Evolutionary conservation across 345 rosid genomes (phyloP), one percentile per base, ranked within the genome.

Genomic region (Pugionium cornutum): DNA sequence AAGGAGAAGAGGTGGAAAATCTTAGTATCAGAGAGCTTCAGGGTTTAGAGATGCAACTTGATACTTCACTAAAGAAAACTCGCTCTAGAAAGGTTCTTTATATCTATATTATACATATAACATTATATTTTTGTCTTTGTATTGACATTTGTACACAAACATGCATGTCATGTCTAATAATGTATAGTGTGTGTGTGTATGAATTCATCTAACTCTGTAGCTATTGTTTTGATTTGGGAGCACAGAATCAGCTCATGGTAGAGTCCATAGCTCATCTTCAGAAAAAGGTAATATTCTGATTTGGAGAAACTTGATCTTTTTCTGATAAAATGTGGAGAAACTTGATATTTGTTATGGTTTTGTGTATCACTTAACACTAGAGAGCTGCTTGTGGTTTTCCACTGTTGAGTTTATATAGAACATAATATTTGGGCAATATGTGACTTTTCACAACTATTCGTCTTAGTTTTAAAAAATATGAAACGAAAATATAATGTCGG

Each of bases 21-120:
- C 58, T 89, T 58, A 84, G 78, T 58, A 59, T 82, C 7, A 84
- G 83, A 67, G 92, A 92, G 57, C 88, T 92, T 59, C 98, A 85
- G 30, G 73, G 77, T 55, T 62, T 92, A 64, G 98, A 92, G 77
- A 89, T 85, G 51, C 96, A 92, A 79, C 83, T 92, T 54, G 96
- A 84, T 50, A 77, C 69, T 54, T 82, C 86, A 59, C 92, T 92
- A n/a, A 85, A 81, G 81, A 88, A 84, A 56, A 74, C 82, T n/a
- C 80, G 96, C 74, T 68, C 83, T 49, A 79, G 80, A 78, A 87
- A 85, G 95, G 98, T 87, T 10, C 9, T 32, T 4, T 66, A 8
- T 72, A 4, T 37, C 6, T 49, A 34, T 34, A 34, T 39, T 18
- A 34, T 58, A 8, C 28, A 34, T 28, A n/a, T 27, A 5, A 49